phyloP scores from a whole-genome alignment of 306 rosid genomes.

The Parietaria judaica region DNA sequence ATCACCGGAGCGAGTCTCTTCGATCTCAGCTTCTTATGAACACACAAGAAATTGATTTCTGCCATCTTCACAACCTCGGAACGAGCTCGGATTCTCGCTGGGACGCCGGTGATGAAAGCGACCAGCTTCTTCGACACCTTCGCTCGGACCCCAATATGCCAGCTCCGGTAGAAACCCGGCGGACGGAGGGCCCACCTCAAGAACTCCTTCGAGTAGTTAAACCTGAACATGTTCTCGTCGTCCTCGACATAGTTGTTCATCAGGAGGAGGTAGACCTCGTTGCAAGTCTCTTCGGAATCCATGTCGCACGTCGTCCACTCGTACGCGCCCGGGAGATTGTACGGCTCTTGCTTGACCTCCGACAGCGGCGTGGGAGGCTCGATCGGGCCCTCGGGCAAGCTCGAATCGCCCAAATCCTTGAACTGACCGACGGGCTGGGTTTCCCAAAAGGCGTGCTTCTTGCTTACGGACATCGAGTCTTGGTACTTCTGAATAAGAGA shows the following conservation, averaged over 20 bases:
- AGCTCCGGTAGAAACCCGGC: constrained; percentile 69
- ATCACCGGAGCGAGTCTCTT: constrained; percentile 98
- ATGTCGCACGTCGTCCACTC: constrained; percentile 93
- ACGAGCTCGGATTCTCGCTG: constrained; percentile 78
- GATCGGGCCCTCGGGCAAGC: constrained; percentile 75
- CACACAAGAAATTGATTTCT: constrained; percentile 85
- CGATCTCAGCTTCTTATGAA: constrained; percentile 90
- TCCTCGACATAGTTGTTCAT: constrained; percentile 88
- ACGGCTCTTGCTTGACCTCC: constrained; percentile 85
- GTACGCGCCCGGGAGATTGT: constrained; percentile 74
- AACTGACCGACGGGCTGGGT: constrained; percentile 97
- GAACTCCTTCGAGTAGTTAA: constrained; percentile 86
- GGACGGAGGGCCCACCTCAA: constrained; percentile 91
- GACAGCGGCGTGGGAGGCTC: constrained; percentile 66
- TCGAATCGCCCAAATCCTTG: constrained; percentile 59
- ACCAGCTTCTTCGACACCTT: constrained; percentile 81
- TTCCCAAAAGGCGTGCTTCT: constrained; percentile 83
- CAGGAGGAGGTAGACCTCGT: constrained; percentile 73
- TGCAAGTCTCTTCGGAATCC: constrained; percentile 50
- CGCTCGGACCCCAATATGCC: constrained; percentile 96
- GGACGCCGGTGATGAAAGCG: constrained; percentile 82
- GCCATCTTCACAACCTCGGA: constrained; percentile 73
- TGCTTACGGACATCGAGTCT: constrained; percentile 62
- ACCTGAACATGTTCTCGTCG: constrained; percentile 89
- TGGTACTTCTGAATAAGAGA: constrained; percentile 48